Evolutionary conservation across 1,284 basidiomycete species (phyloP), one percentile per base, ranked within the genome.

Genomic region (Malassezia nana): DNA sequence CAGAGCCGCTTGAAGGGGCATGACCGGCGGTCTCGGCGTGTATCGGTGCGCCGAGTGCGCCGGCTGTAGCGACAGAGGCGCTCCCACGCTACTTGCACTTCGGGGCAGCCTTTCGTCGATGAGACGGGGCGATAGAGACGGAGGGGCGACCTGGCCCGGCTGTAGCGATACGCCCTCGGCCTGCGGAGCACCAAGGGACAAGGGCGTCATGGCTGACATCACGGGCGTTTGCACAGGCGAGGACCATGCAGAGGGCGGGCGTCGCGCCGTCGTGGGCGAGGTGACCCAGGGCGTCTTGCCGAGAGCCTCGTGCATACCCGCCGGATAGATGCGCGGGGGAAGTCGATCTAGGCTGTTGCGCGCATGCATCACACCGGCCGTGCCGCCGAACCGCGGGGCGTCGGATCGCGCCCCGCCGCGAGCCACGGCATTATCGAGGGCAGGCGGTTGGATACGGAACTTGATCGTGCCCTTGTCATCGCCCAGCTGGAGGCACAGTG

Each of bases 391-490:
- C 13, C 18, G 24, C 22, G 30, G 26, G 7, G 18, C 22, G 13
- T 29, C 24, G 9, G 43, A 16, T 16, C 18, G 13, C 9, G 13
- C 13, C 15, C 13, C 38, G 15, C 15, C 18, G 29, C 31, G 41
- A 22, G 18, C 4, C 5, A 10, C 9, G 28, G 2, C n/a, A 5
- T n/a, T 5, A 5, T 29, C 30, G 41, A 9, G 29, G 25, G 26
- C 26, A 6, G 52, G 60, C 33, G 66, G 58, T 35, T 66, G 57
- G 13, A 74, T 60, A 38, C 69, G 55, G 41, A 74, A 74, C 46
- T 74, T 74, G 55, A 74, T 59, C 1, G 63, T 67, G 55, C 71
- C 71, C 20, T 60, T 65, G 33, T 72, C 65, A 46, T 74, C 71
- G 32, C 71, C 71, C 45, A 66, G 52, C 52, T 69, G 63, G n/a